These are phyloP conservation scores for Pseudodiploospora longispora DNA, from an alignment of 2,329 filamentous ascomycete species.

Conservation along the genomic window DNA sequence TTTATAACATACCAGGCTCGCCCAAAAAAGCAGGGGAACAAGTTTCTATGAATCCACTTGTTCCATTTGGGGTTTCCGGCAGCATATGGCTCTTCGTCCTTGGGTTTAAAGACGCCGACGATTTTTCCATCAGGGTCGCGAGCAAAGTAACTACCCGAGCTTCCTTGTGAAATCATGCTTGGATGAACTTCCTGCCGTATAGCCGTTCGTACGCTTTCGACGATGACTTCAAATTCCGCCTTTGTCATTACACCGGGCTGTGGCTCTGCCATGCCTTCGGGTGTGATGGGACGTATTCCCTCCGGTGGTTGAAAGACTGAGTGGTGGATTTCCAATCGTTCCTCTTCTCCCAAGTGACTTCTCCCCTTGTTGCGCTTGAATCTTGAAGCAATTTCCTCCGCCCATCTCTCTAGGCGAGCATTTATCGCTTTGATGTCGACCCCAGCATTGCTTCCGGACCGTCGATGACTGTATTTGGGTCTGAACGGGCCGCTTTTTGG, in stretches of 20 bases:
- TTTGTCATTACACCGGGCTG: constrained; percentile 64
- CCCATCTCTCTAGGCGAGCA: constrained; percentile 88
- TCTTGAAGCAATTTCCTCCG: constrained; percentile 92
- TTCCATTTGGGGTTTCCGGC: constrained; percentile 98
- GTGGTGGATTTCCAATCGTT: constrained; percentile 90
- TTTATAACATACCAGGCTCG: constrained; percentile 63
- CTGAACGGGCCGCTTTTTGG: constrained; percentile 34
- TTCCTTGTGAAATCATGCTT: constrained; percentile 93
- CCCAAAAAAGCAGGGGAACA: constrained; percentile 96
- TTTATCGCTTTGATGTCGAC: constrained; percentile 99
- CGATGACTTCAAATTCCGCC: constrained; percentile 75
- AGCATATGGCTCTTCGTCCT: constrained; percentile 97
- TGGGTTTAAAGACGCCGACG: constrained; percentile 96
- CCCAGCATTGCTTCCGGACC: constrained; percentile 65
- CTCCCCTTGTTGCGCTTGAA: constrained; percentile 82
- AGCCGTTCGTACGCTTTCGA: constrained; percentile 82
- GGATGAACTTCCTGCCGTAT: constrained; percentile 90
- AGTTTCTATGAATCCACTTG: constrained; percentile 96
- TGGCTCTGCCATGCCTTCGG: constrained; percentile 60
- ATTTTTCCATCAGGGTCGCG: constrained; percentile 86
- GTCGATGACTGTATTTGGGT: constrained; percentile 34
- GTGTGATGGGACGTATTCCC: constrained; percentile 70
- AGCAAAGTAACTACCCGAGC: constrained; percentile 96
- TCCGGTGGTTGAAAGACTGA: constrained; percentile 94
- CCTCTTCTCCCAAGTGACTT: constrained; percentile 65